Base-by-base conservation (phyloP, 2,329 filamentous ascomycete species). In the Intubia oerlemansii region DNA sequence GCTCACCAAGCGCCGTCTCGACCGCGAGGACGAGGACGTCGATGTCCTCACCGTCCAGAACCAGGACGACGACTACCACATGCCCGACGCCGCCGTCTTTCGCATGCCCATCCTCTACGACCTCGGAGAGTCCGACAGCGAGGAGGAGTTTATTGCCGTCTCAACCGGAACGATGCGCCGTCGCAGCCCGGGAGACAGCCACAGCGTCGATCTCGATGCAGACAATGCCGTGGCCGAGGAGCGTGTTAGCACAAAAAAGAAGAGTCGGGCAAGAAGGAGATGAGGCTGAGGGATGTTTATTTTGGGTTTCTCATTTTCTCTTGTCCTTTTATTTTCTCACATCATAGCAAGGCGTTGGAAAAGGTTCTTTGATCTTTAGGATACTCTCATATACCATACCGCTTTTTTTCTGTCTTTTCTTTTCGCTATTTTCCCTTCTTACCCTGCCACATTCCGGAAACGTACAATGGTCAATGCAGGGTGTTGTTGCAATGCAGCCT, bases 41-140 rank as follows among this genome's bases (percentile, higher is more conserved):
- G 88, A 98, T 43, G 81, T 93, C 2, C 54, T 93, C 32, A 84
- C 78, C 0, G 57, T 80, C 25, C 76, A 84, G 34, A 63, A 62
- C 21, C 60, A 64, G 17, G 70, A 71, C 41, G 61, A 57, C 13
- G 66, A 70, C 34, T 10, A 17, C 24, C n/a, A 19, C n/a, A 5
- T 19, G 24, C 10, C 14, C 10, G 9, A 18, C 20, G 12, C 11
- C 11, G 10, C 25, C 25, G 52, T 59, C 6, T 95, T 93, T 46
- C 65, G 69, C 33, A 90, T 98, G 74, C 90, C 88, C 1, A 79
- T 98, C 4, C 52, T 93, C n/a, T 67, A 92, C 37, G 80, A 92
- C 44, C 66, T 95, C 25, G 81, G 82, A 27, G 82, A 91, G 42
- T 92, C 80, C 41, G 88, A 95, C 44, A 92, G 80, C 44, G 88